phyloP scores from a whole-genome alignment of 768 basidiomycete genomes.

The Collybia mongolica region DNA sequence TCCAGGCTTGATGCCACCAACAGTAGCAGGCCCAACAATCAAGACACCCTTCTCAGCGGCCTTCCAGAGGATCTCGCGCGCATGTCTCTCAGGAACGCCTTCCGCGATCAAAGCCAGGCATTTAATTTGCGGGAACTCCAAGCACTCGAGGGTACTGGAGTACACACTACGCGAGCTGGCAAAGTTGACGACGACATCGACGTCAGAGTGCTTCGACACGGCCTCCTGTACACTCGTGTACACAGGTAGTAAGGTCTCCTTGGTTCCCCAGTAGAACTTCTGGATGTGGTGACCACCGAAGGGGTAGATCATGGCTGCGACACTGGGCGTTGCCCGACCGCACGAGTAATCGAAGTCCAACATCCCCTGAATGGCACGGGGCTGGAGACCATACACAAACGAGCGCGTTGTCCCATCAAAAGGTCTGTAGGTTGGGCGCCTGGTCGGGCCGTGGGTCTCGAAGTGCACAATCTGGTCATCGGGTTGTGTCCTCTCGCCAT shows the following conservation, averaged over 20 bases:
- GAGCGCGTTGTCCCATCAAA: conserved; percentile 94
- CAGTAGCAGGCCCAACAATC: conserved; percentile 94
- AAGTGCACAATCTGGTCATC: conserved; percentile 92
- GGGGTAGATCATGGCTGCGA: conserved; percentile 99
- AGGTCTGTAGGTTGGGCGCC: conserved; percentile 82
- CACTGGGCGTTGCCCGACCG: conserved; percentile 85
- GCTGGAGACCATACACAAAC: conserved; percentile 98
- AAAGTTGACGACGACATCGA: conserved; percentile 98
- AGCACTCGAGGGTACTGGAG: conserved; percentile 89
- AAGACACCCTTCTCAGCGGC: conserved; percentile 84
- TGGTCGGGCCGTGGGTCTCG: conserved; percentile 44
- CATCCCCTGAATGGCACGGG: conserved; percentile 95
- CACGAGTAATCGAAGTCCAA: conserved; percentile 99
- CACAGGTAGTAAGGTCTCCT: conserved; percentile 97
- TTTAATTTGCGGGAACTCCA: conserved; percentile 57
- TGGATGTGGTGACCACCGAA: conserved; percentile 99
- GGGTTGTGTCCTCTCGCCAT: conserved; percentile 80
- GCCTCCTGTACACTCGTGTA: conserved; percentile 93
- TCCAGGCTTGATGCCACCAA: conserved; percentile 99
- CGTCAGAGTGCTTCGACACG: conserved; percentile 91
- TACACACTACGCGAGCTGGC: conserved; percentile 93
- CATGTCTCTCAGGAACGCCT: conserved; percentile 98
- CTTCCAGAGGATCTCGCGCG: conserved; percentile 90
- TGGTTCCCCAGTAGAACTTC: conserved; percentile 99
- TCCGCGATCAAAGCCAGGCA: conserved; percentile 93